Evolutionary conservation across 148 eudicot genomes (phyloP).

Genomic region (Rhododendron simsii): DNA sequence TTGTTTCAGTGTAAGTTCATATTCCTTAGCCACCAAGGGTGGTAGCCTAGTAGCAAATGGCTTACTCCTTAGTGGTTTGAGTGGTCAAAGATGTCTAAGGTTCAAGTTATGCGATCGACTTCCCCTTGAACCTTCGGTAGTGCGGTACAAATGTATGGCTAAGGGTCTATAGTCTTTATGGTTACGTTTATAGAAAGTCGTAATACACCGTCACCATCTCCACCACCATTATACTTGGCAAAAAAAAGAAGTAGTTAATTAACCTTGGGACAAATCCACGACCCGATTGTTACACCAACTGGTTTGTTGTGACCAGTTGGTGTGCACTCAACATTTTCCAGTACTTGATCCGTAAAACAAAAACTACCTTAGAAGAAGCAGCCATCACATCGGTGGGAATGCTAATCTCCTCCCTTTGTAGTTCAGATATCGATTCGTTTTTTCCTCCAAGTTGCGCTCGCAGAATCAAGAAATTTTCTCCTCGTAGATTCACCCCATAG

Average conservation of each 20-base stretch:
- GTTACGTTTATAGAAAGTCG: too few relatives aligned
- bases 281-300: background rate
- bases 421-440: conserved; percentile 31
- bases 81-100: too few relatives aligned
- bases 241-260: background rate
- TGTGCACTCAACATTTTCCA: too few relatives aligned
- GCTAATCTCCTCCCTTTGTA: conserved; percentile 25
- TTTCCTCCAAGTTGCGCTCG: conserved; percentile 41
- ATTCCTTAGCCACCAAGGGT: background rate
- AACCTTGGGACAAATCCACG: background rate
- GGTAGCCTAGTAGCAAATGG: background rate
- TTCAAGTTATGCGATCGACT: too few relatives aligned
- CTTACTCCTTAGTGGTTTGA: too few relatives aligned
- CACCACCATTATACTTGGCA: too few relatives aligned
- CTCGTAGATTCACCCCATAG: conserved; percentile 52
- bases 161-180: too few relatives aligned
- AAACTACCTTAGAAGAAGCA: conserved; percentile 19
- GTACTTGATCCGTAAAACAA: background rate
- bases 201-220: too few relatives aligned
- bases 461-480: conserved; percentile 31
- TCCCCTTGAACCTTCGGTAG: too few relatives aligned
- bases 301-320: too few relatives aligned
- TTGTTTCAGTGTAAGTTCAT: background rate
- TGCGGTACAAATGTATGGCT: too few relatives aligned
- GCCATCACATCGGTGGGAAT: conserved; percentile 26